Base-by-base conservation (phyloP, 2,329 filamentous ascomycete species). In the Cladosporium sp. region DNA sequence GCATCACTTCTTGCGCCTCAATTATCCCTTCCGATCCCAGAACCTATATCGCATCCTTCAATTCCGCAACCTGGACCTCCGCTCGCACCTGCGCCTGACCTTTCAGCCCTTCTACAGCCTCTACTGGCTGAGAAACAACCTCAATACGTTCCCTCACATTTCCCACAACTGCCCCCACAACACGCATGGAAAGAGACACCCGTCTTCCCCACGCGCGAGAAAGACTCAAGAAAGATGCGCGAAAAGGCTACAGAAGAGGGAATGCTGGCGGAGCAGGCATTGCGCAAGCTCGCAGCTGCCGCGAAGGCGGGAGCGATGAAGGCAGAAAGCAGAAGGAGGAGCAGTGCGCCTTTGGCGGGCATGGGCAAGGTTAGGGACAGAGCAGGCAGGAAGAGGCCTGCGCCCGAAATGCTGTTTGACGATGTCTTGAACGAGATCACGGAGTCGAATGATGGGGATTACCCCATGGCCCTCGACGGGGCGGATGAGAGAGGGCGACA, bases 231-330 rank as follows among this genome's bases (percentile, higher is more conserved):
- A 36, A 78, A 77, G 63, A 68, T 70, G 67, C 66, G 69, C 36
- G 85, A 88, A 66, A 78, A 80, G 58, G 84, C 84, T 4, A 86
- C 84, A 3, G 80, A 86, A 65, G 85, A 88, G 67, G 84, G 84
- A 13, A 79, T 86, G 45, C 70, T 85, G 59, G 85, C 84, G 7
- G 85, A 88, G 68, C 82, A 86, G 65, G 84, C 84, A 19, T 70
- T 88, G 61, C 75, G 85, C 49, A 86, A 83, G 65, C 73, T 88
- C 24, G 78, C 79, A 61, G 74, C 74, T 1, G 75, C 75, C 32
- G 72, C 72, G 39, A 77, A 78, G 66, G 77, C 79, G 3, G 80
- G 81, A 24, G 78, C 78, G 45, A 64, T 75, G 35, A 74, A 74
- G 52, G 72, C 72, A 13, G 72, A 74, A 25, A 75, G 72, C 36